phyloP scores from a whole-genome alignment of 768 basidiomycete genomes.

The Neoboletus subvelutipes region DNA sequence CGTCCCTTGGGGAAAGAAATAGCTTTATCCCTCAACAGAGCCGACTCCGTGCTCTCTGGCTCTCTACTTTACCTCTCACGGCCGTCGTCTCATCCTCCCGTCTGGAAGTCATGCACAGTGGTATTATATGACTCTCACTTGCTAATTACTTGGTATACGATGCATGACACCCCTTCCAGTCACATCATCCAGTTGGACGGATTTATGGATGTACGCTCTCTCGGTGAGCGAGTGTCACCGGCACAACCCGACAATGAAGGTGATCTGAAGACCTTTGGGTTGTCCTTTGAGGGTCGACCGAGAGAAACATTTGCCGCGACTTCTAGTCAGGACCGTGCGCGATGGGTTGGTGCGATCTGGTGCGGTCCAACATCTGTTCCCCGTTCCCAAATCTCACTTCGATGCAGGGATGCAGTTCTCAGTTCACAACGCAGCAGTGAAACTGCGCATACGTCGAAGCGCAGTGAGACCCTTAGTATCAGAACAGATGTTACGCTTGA shows the following conservation, averaged over 20 bases:
- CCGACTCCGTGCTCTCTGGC: conserved; percentile 11
- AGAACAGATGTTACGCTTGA: conserved; percentile 14
- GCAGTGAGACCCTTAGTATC: conserved; percentile 9
- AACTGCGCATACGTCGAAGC: not conserved
- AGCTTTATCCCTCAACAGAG: not conserved
- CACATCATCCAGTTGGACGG: conserved; percentile 48
- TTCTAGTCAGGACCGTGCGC: conserved; percentile 61
- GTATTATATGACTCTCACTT: conserved; percentile 40
- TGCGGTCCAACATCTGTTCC: conserved; percentile 29
- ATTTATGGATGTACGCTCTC: conserved; percentile 66
- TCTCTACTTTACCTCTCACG: conserved; percentile 50
- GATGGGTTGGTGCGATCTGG: conserved; percentile 78
- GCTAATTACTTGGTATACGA: conserved; percentile 47
- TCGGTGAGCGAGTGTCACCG: conserved; percentile 47
- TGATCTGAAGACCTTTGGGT: conserved; percentile 59
- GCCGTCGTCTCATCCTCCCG: conserved; percentile 32
- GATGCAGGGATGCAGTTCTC: conserved; percentile 58
- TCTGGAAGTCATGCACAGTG: conserved; percentile 51
- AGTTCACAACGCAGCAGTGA: conserved; percentile 32
- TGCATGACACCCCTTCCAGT: conserved; percentile 39
- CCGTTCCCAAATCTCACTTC: not conserved
- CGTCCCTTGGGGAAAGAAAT: conserved; percentile 1
- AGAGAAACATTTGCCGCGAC: conserved; percentile 62
- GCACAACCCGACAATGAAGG: conserved; percentile 43
- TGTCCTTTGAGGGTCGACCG: conserved; percentile 53